Evolutionary conservation across 306 rosid species (phyloP).

Genomic region (Adenanthera pavonina): DNA sequence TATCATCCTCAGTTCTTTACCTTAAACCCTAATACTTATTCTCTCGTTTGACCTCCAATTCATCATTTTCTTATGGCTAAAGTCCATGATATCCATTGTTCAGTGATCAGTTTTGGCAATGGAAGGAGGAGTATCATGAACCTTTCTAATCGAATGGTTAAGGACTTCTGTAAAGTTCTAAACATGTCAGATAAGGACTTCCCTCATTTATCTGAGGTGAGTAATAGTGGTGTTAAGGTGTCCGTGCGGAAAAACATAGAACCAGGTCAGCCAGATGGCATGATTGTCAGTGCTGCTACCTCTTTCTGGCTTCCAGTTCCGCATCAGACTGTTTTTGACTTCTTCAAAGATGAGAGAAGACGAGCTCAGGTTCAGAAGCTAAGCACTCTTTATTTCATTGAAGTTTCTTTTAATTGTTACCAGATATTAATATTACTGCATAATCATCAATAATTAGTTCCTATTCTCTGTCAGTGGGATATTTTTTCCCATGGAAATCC

Average conservation of each 20-base stretch:
- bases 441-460: neutral
- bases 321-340: conserved; percentile 46
- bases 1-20: neutral
- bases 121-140: conserved; percentile 56
- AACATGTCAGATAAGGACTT: conserved; percentile 57
- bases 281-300: conserved; percentile 53
- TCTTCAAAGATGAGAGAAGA: conserved; percentile 49
- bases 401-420: neutral
- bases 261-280: conserved; percentile 54
- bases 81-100: neutral
- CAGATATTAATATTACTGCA: neutral
- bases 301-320: conserved; percentile 67
- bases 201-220: conserved; percentile 50
- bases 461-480: conserved; percentile 66
- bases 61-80: neutral
- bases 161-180: conserved; percentile 50
- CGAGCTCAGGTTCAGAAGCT: conserved; percentile 54
- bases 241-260: conserved; percentile 44
- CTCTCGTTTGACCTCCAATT: neutral
- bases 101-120: conserved; percentile 47
- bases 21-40: neutral
- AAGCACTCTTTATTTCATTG: neutral
- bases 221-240: conserved; percentile 48
- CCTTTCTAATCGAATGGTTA: conserved; percentile 66
- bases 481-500: conserved; percentile 44